These are phyloP conservation scores for Penicillium flavigenum DNA, from an alignment of 495 filamentous ascomycete genomes.

Conservation along the genomic window DNA sequence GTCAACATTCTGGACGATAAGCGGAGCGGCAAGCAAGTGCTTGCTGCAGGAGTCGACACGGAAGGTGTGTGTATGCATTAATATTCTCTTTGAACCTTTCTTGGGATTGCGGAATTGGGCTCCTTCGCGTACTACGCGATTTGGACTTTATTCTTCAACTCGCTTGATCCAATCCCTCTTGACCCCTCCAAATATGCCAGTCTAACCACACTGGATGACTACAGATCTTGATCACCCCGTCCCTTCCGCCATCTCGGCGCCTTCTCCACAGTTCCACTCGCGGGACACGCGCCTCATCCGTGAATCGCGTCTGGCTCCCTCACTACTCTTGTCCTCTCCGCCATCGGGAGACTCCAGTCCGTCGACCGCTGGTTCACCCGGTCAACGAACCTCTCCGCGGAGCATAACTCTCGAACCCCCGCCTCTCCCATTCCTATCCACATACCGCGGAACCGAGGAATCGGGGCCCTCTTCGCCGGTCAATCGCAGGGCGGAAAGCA, in stretches of 20 bases:
- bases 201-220: conserved; percentile 16
- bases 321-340: conserved; percentile 35
- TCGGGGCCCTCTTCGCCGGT: conserved; percentile 46
- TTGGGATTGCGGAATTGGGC: conserved; percentile 14
- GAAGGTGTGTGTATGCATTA: conserved; percentile 42
- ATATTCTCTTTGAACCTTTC: conserved; percentile 5
- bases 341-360: conserved; percentile 43
- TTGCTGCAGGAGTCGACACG: conserved; percentile 56
- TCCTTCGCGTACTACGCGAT: conserved; percentile 25
- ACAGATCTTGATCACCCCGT: conserved; percentile 44
- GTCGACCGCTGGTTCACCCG: conserved; percentile 39
- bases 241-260: conserved; percentile 44
- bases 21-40: conserved; percentile 55
- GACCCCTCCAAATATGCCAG: conserved; percentile 22
- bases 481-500: conserved; percentile 44
- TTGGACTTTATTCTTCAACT: conserved; percentile 12
- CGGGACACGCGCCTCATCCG: conserved; percentile 30
- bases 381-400: conserved; percentile 31
- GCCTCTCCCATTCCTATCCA: conserved; percentile 37
- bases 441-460: conserved; percentile 35
- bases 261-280: conserved; percentile 38
- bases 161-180: conserved; percentile 9
- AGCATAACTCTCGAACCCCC: conserved; percentile 36
- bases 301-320: conserved; percentile 36
- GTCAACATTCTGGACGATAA: conserved; percentile 55